Base-by-base conservation (phyloP, 2,329 filamentous ascomycete species). In the Lithohypha guttulata region DNA sequence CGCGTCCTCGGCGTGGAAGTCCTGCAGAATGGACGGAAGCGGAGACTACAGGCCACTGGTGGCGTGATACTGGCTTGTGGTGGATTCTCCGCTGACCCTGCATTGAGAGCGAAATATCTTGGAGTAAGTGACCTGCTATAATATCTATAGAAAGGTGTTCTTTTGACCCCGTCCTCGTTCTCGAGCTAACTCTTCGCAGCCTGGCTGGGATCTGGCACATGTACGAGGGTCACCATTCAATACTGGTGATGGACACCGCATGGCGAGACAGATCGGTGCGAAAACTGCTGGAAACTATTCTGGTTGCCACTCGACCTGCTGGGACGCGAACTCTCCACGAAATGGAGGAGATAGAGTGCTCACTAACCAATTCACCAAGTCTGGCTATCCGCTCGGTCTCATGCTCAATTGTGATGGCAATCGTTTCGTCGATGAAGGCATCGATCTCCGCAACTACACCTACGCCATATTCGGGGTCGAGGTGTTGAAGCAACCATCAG, bases 291-390 rank as follows among this genome's bases (percentile, higher is more conserved):
- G 77, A 0, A 66, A 80, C 50, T 79, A 72, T 65, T 73, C 71
- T 0, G 77, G 77, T 0, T 81, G 77, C 48, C 78, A 81, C 51
- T 70, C 72, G 1, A 71, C 73, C 0, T 70, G 70, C 3, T 81
- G 78, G 77, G 77, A 82, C 50, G 74, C 73, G 1, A 69, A 79
- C 50, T 69, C 77, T 0, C 64, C 70, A 0, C 54, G 66, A 0
- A 53, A 73, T 44, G 59, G 60, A 0, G 77, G 77, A 3, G 70
- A 80, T 47, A 65, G 73, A 2, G 58, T 58, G n/a, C 57, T 73
- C 2, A 76, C 77, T 3, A 81, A 82, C 49, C 70, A 80, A 53
- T 79, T 70, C 51, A 82, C 77, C 5, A 82, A 82, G 51, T 78
- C 72, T 1, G 78, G 77, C 1, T 81, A 81, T 47, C 77, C 78